Evolutionary conservation across 768 basidiomycete species (phyloP).

Genomic region (Kwoniella pini): DNA sequence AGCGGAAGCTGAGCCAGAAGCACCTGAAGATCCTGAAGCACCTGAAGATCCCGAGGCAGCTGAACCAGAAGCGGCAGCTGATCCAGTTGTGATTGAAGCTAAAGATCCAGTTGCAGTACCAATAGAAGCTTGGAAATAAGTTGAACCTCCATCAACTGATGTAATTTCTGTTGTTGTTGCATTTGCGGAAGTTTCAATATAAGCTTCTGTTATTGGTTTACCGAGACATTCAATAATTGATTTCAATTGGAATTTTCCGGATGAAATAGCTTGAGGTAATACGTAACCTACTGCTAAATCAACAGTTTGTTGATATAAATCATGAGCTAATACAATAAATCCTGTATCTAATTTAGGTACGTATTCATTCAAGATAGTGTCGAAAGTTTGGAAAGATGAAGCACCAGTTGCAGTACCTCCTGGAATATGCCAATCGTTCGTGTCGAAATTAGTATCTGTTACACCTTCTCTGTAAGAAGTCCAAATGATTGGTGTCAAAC

Average conservation of each 20-base stretch:
- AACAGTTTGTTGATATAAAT: slow-evolving; percentile 80
- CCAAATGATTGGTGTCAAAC: slow-evolving; percentile 81
- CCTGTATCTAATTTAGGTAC: slow-evolving; percentile 65
- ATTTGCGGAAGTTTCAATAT: slow-evolving; percentile 81
- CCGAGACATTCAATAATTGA: slow-evolving; percentile 72
- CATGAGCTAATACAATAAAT: slow-evolving; percentile 81
- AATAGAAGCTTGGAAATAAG: slow-evolving; percentile 43
- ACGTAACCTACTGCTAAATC: slow-evolving; percentile 85
- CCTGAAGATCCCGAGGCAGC: slow-evolving; percentile 31
- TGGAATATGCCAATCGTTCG: slow-evolving; percentile 77
- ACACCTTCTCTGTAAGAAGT: slow-evolving; percentile 61
- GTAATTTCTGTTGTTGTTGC: slow-evolving; percentile 41
- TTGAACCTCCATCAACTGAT: slow-evolving; percentile 28
- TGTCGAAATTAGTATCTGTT: slow-evolving; percentile 65
- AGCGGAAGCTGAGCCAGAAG: slow-evolving; percentile 7
- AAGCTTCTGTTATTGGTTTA: slow-evolving; percentile 62
- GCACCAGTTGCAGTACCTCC: slow-evolving; percentile 66
- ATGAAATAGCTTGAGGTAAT: slow-evolving; percentile 72
- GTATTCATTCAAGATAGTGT: slow-evolving; percentile 67
- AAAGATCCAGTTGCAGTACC: slow-evolving; percentile 36
- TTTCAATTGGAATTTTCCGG: slow-evolving; percentile 69
- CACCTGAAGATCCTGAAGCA: too few relatives aligned
- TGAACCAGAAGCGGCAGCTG: slow-evolving; percentile 8
- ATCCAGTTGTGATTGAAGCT: slow-evolving; percentile 7
- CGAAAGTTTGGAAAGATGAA: slow-evolving; percentile 66